Conservation (phyloP, 495 filamentous ascomycete species). For the Tuber aestivum region DNA sequence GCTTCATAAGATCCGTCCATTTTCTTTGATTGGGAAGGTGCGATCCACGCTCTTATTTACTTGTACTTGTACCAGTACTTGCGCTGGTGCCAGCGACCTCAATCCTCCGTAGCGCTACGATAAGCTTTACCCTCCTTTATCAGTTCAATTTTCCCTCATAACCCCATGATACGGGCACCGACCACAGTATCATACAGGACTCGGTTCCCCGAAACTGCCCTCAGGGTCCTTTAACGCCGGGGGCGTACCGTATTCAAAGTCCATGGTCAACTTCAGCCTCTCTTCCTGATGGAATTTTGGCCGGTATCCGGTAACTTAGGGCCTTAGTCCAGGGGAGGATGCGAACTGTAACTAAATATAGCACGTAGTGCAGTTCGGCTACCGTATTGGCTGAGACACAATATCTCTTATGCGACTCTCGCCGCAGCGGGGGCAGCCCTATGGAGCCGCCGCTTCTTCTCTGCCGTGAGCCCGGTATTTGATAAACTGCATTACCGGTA, state of each 20-base stretch:
- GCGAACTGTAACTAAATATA: not conserved
- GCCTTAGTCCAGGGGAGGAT: not conserved
- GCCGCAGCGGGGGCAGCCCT: not conserved
- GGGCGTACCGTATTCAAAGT: not conserved
- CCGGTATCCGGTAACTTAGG: not conserved
- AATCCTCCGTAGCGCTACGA: not conserved
- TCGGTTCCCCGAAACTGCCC: not conserved
- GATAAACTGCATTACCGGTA: not conserved
- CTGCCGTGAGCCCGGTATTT: not conserved
- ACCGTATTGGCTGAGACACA: not conserved
- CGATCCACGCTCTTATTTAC: not conserved
- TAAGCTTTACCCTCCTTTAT: not conserved
- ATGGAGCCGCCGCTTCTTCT: not conserved
- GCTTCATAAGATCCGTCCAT: not conserved
- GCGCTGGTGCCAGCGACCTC: not conserved
- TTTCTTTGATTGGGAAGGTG: slow-evolving; percentile 1
- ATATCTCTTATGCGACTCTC: not conserved
- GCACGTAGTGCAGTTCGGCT: not conserved
- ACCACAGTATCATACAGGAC: not conserved
- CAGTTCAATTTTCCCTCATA: not conserved
- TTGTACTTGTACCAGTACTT: not conserved
- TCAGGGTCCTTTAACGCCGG: not conserved
- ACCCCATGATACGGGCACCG: not conserved
- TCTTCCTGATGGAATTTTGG: not conserved
- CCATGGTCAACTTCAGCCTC: not conserved